Conservation (phyloP, 768 basidiomycete genomes). For the Glaciozyma antarctica region DNA sequence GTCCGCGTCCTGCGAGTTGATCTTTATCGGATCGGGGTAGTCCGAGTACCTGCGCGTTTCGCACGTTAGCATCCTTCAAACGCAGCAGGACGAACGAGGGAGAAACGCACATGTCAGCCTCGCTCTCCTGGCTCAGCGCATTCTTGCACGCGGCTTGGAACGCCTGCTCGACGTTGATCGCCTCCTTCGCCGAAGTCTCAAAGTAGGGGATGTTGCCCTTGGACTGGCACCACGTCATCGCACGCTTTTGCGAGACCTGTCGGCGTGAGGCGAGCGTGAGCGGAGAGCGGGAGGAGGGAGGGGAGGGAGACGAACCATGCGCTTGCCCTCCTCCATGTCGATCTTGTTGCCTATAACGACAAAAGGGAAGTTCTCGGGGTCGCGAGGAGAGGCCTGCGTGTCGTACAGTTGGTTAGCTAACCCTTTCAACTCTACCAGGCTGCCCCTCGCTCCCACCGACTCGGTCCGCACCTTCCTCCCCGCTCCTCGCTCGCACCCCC, state of each 20-base stretch:
- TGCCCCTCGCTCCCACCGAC: background rate
- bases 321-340: constrained; percentile 96
- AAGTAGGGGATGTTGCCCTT: constrained; percentile 99
- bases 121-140: constrained; percentile 91
- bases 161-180: constrained; percentile 98
- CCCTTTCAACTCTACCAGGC: no score
- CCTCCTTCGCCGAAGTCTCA: constrained; percentile 99
- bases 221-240: constrained; percentile 99
- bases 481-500: background rate
- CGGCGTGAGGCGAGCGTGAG: background rate
- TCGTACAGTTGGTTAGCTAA: background rate
- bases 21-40: constrained; percentile 96
- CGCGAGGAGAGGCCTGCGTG: constrained; percentile 84
- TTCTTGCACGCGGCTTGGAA: constrained; percentile 99
- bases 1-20: constrained; percentile 85
- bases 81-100: background rate
- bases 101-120: constrained; percentile 72
- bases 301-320: constrained; percentile 56
- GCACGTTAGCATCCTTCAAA: background rate
- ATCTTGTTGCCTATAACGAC: constrained; percentile 99
- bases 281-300: background rate
- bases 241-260: constrained; percentile 96
- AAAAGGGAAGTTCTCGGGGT: constrained; percentile 99
- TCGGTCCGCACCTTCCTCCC: background rate
- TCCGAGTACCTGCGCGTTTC: constrained; percentile 67